These are phyloP conservation scores for Starmera quercuum DNA, from an alignment of 805 yeast genomes.

Conservation along the genomic window DNA sequence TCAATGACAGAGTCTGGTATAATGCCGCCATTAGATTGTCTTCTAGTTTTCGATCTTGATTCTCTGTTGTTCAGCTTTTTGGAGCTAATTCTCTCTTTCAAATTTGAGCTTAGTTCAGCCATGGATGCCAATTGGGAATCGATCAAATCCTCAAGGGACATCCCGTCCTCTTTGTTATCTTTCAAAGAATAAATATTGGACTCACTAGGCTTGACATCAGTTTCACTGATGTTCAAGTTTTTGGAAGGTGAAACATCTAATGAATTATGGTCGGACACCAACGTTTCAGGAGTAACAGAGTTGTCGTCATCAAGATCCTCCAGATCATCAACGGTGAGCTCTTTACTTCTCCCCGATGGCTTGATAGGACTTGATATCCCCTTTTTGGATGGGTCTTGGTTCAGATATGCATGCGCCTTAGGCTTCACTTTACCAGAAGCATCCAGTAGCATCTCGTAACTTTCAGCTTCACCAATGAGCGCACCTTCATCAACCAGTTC, in stretches of 20 bases:
- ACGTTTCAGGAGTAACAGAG: conserved; percentile 8
- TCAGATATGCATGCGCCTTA: conserved; percentile 5
- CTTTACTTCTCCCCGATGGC: neutral
- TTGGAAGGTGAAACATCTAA: conserved; percentile 13
- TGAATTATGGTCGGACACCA: too few species aligned
- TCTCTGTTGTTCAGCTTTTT: conserved; percentile 1
- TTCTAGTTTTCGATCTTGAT: conserved; percentile 12
- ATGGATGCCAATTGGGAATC: conserved; percentile 23
- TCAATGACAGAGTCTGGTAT: conserved; percentile 29
- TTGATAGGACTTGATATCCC: neutral
- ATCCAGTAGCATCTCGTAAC: conserved; percentile 45
- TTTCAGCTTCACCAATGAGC: conserved; percentile 43
- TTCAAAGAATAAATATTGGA: conserved; percentile 12
- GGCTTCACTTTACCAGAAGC: conserved; percentile 42
- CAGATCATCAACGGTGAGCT: neutral
- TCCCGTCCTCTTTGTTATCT: conserved; percentile 7
- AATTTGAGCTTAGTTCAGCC: conserved; percentile 13
- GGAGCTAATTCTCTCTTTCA: conserved; percentile 10
- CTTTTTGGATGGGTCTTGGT: neutral
- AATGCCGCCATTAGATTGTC: conserved; percentile 4
- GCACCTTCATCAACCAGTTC: conserved; percentile 41
- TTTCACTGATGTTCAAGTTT: conserved; percentile 14
- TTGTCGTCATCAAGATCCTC: conserved; percentile 1
- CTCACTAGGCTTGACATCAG: conserved; percentile 2
- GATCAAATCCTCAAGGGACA: conserved; percentile 20